A percentile compares a stretch with the other conserved stretches of the same genome.
phyloP scores from a whole-genome alignment of 306 rosid species.

The Lathyrus oleraceus region DNA sequence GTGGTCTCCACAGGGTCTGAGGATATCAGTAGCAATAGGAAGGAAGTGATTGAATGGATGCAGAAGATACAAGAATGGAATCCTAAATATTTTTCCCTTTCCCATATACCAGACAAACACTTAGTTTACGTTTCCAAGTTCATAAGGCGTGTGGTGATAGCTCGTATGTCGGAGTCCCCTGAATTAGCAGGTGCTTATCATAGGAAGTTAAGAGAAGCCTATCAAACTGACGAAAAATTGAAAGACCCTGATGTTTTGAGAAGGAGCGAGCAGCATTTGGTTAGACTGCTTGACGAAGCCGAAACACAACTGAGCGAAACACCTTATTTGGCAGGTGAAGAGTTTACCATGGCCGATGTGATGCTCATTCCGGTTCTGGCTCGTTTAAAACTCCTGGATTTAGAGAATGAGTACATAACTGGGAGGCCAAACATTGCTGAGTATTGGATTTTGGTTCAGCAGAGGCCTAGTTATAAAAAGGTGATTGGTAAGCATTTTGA shows the following conservation, averaged over 20 bases:
- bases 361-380: conserved; percentile 72
- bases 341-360: conserved; percentile 85
- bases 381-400: conserved; percentile 62
- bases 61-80: conserved; percentile 88
- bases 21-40: conserved; percentile 42
- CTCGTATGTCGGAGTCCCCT: conserved; percentile 88
- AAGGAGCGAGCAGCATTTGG: conserved; percentile 62
- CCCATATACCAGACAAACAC: conserved; percentile 73
- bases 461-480: conserved; percentile 88
- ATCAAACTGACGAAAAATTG: conserved; percentile 77
- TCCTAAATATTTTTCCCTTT: conserved; percentile 69
- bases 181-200: conserved; percentile 87
- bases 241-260: conserved; percentile 54
- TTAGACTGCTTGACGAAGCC: conserved; percentile 67
- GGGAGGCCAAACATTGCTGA: conserved; percentile 67
- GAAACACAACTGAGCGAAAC: conserved; percentile 67
- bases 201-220: conserved; percentile 71
- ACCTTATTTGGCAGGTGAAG: conserved; percentile 67
- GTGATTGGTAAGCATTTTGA: conserved; percentile 77
- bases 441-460: conserved; percentile 85
- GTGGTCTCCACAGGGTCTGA: conserved; percentile 63
- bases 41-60: conserved; percentile 87
- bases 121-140: conserved; percentile 66
- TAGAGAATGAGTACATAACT: conserved; percentile 64
- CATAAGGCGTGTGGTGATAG: conserved; percentile 70